A percentile compares a stretch with the other conserved stretches of the same genome.
These are phyloP conservation scores for Gossypium anomalum DNA, from an alignment of 345 rosid species.

Conservation along the genomic window DNA sequence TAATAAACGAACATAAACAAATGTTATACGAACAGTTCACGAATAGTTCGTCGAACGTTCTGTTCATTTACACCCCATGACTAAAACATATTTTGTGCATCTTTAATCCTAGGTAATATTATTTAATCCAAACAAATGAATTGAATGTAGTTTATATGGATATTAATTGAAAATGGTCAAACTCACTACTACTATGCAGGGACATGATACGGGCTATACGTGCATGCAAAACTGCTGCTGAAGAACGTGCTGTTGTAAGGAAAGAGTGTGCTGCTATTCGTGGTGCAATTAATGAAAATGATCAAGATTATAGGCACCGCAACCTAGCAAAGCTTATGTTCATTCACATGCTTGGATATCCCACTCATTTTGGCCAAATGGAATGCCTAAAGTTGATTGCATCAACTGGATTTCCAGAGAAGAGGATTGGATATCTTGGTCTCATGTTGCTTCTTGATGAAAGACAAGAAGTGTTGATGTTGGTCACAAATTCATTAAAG, in stretches of 20 bases:
- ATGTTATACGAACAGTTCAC: no score
- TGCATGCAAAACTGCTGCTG: constrained; percentile 99
- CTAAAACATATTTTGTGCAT: neutral
- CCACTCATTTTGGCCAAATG: constrained; percentile 99
- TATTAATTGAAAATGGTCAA: neutral
- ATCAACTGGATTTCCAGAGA: constrained; percentile 95
- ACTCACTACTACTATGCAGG: constrained; percentile 46
- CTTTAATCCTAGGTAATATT: neutral
- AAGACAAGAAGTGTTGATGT: constrained; percentile 98
- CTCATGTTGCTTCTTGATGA: constrained; percentile 98
- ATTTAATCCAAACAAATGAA: neutral
- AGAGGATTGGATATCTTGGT: constrained; percentile 97
- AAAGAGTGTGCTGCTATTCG: constrained; percentile 98
- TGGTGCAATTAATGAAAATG: constrained; percentile 82
- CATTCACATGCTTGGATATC: constrained; percentile 99
- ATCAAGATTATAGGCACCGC: constrained; percentile 80
- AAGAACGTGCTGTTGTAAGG: constrained; percentile 92
- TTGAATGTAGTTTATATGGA: neutral
- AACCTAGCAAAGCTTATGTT: constrained; percentile 99
- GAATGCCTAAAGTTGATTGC: constrained; percentile 96
- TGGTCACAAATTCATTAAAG: constrained; percentile 98
- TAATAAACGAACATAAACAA: no score
- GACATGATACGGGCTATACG: constrained; percentile 98
- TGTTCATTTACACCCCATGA: no score
- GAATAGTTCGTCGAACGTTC: no score